Evolutionary conservation across 768 basidiomycete species (phyloP).

Genomic region (Sarcomyxa edulis): DNA sequence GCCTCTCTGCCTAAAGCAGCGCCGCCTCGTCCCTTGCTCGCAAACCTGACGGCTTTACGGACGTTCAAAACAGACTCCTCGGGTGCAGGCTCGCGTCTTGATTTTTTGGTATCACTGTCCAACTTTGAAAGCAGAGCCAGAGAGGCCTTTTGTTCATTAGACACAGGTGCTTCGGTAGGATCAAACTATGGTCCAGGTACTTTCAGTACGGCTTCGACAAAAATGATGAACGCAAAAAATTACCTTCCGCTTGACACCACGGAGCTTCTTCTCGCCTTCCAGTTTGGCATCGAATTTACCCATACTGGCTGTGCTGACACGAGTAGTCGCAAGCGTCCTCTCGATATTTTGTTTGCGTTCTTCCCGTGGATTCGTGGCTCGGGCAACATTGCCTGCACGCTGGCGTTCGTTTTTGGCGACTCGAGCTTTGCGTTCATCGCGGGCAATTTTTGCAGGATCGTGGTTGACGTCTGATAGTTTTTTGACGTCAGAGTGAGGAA

Average conservation of each 20-base stretch:
- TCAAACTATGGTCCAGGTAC: constrained; percentile 60
- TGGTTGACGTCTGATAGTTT: constrained; percentile 62
- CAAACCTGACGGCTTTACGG: constrained; percentile 80
- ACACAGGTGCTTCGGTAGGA: constrained; percentile 61
- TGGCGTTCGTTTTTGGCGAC: constrained; percentile 84
- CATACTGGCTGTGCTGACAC: constrained; percentile 89
- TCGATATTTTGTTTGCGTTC: constrained; percentile 73
- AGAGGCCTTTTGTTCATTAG: constrained; percentile 66
- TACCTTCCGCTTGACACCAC: constrained; percentile 92
- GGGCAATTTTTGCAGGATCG: constrained; percentile 74
- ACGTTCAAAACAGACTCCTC: constrained; percentile 69
- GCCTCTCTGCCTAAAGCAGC: constrained; percentile 47
- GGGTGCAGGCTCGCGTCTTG: constrained; percentile 36
- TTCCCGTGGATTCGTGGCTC: constrained; percentile 37
- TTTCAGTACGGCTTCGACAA: not conserved
- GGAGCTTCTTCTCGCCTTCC: constrained; percentile 86
- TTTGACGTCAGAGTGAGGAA: too few species aligned
- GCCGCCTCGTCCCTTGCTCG: constrained; percentile 65
- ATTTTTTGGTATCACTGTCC: constrained; percentile 68
- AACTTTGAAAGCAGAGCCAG: constrained; percentile 74
- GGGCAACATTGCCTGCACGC: constrained; percentile 63
- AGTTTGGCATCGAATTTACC: constrained; percentile 89
- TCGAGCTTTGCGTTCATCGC: constrained; percentile 74
- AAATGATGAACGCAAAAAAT: constrained; percentile 9
- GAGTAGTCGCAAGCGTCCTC: constrained; percentile 66